Evolutionary conservation across 2,329 filamentous ascomycete genomes (phyloP), one percentile per base, ranked within the genome.

Genomic region (Aspergillus ochraceus): DNA sequence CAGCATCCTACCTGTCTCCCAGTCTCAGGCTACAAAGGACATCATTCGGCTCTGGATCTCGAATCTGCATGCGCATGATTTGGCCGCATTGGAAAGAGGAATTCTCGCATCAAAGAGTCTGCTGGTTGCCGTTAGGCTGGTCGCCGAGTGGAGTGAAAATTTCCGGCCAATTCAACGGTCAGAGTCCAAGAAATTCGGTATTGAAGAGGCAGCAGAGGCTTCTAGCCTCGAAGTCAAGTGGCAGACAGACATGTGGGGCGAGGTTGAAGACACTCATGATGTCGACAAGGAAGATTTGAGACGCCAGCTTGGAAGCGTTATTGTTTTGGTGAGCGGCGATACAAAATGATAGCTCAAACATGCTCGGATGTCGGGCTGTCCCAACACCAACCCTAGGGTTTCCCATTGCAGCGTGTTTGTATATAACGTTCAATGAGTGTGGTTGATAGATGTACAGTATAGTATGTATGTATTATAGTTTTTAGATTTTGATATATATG

Each of bases 221-320:
- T 88, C 89, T 6, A 97, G 86, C 68, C 75, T 96, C 47, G 95
- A 99, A 80, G 91, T 97, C 17, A 83, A 86, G 64, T 97, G 92
- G 89, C 95, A 99, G 83, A 96, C 89, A 1, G 81, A 85, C 29
- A 88, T 90, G 77, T 98, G 95, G 94, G 95, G 95, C 9, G 93
- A 97, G 81, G 95, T 99, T 0, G 95, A 99, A 75, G 93, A 99
- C 77, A 97, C 93, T 29, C 95, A 99, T 77, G 95, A 99, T 80
- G 95, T 99, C 1, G 90, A 96, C 70, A 90, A 88, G 76, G 94
- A 96, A 76, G 95, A 99, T 76, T 68, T 98, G 65, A 85, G 87
- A 72, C 84, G 94, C 70, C 95, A 98, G 79, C 79, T 98, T 60
- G 95, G 94, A 14, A 96, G 92, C 73, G 90, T 92, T 11, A 83